These are phyloP conservation scores for Fusarium verrucosum DNA, from an alignment of 2,329 filamentous ascomycete genomes.

Conservation along the genomic window DNA sequence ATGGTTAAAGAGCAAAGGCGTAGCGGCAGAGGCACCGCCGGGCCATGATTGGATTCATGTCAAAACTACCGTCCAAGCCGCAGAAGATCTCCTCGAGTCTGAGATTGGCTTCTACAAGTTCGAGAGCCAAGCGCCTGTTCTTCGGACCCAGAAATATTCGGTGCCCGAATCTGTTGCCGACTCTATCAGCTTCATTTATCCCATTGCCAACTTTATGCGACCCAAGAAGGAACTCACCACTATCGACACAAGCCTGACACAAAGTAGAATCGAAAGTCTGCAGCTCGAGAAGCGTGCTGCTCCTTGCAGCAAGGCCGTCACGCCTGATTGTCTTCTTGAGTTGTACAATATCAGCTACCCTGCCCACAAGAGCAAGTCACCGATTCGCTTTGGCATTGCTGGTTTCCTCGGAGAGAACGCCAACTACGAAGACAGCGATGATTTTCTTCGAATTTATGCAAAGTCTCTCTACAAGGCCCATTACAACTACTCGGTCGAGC, in stretches of 20 bases:
- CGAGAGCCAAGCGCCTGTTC: conserved; percentile 48
- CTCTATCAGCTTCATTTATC: conserved; percentile 58
- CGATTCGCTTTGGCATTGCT: conserved; percentile 56
- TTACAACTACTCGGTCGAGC: conserved; percentile 54
- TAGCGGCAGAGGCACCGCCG: conserved; percentile 45
- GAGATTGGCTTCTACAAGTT: conserved; percentile 56
- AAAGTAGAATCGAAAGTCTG: conserved; percentile 7
- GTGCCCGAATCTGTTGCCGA: conserved; percentile 53
- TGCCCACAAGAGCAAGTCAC: conserved; percentile 44
- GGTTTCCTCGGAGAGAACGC: conserved; percentile 61
- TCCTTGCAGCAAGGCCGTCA: conserved; percentile 48
- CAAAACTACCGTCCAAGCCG: conserved; percentile 52
- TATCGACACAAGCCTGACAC: conserved; percentile 12
- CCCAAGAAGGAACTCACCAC: conserved; percentile 48
- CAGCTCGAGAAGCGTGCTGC: conserved; percentile 37
- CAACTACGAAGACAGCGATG: conserved; percentile 54
- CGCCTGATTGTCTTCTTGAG: conserved; percentile 54
- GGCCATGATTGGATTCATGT: conserved; percentile 56
- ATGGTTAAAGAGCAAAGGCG: conserved; percentile 55
- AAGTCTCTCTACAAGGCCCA: conserved; percentile 49
- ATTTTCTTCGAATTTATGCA: conserved; percentile 51
- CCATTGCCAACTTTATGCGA: conserved; percentile 60
- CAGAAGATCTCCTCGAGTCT: conserved; percentile 54
- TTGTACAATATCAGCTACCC: conserved; percentile 58
- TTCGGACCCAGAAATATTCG: conserved; percentile 57